Percentiles rank a stretch among this genome's conserved stretches.
Evolutionary conservation across 148 eudicot species (phyloP).

Genomic region (Rhododendron griersonianum): DNA sequence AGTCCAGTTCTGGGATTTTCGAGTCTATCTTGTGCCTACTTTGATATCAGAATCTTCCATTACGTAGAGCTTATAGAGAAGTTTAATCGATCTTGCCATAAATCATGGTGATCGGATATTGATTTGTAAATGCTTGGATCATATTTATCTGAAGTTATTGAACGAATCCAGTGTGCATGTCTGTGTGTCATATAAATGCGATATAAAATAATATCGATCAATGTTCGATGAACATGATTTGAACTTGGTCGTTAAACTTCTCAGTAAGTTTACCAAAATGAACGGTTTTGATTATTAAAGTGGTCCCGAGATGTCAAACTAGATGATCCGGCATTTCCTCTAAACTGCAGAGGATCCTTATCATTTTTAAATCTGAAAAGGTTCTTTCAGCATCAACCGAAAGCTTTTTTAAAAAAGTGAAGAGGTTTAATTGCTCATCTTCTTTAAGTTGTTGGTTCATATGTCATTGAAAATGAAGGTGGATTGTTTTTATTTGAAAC

Average conservation of each 20-base stretch:
- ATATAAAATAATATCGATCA: background rate
- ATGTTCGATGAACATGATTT: background rate
- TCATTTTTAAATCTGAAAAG: background rate
- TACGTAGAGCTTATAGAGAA: background rate
- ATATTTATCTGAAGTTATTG: background rate
- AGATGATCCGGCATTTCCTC: background rate
- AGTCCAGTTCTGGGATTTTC: background rate
- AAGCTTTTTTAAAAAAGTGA: background rate
- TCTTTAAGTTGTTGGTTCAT: background rate
- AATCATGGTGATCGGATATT: background rate
- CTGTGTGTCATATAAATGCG: background rate
- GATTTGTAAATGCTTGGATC: background rate
- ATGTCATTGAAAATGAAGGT: background rate
- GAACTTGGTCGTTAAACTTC: background rate
- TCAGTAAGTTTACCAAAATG: background rate
- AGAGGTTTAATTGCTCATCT: background rate
- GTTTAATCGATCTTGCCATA: background rate
- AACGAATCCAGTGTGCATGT: background rate
- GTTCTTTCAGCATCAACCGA: background rate
- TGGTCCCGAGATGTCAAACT: background rate
- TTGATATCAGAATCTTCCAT: background rate
- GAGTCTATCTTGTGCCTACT: background rate
- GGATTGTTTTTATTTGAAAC: background rate
- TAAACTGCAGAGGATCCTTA: background rate
- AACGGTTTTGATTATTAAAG: background rate